These are phyloP conservation scores for Lentithecium fluviatile DNA, from an alignment of 495 filamentous ascomycete species.

Conservation along the genomic window DNA sequence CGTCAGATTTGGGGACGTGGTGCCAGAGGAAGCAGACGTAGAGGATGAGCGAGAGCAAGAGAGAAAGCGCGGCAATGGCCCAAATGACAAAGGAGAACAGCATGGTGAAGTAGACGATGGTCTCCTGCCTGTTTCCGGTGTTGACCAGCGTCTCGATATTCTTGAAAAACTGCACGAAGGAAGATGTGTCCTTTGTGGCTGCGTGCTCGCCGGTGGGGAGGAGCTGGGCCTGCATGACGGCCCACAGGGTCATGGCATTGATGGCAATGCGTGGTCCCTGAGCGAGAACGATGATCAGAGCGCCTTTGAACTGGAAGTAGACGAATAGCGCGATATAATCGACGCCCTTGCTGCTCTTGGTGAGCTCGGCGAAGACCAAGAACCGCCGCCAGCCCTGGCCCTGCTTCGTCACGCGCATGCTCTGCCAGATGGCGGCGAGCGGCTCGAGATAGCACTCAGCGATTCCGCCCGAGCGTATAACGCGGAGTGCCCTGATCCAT, in stretches of 20 bases:
- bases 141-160: conserved; percentile 70
- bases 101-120: conserved; percentile 83
- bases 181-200: conserved; percentile 47
- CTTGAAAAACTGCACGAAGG: conserved; percentile 44
- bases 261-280: conserved; percentile 87
- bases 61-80: conserved; percentile 73
- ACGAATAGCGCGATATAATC: conserved; percentile 92
- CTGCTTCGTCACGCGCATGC: conserved; percentile 64
- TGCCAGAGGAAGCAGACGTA: conserved; percentile 89
- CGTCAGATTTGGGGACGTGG: conserved; percentile 75
- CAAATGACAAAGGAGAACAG: conserved; percentile 87
- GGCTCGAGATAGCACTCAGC: conserved; percentile 87
- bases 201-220: conserved; percentile 59
- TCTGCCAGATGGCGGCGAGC: conserved; percentile 76
- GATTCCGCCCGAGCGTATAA: conserved; percentile 81
- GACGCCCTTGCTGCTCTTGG: conserved; percentile 83
- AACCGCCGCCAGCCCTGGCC: conserved; percentile 80
- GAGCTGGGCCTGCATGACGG: conserved; percentile 69
- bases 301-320: conserved; percentile 92
- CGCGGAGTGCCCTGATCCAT: conserved; percentile 70
- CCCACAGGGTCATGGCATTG: conserved; percentile 84
- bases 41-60: conserved; percentile 68
- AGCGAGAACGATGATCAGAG: conserved; percentile 83
- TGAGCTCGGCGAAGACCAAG: conserved; percentile 87
- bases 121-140: conserved; percentile 66